These are phyloP conservation scores for Boletus subcaerulescens DNA, from an alignment of 768 basidiomycete species.

Conservation along the genomic window DNA sequence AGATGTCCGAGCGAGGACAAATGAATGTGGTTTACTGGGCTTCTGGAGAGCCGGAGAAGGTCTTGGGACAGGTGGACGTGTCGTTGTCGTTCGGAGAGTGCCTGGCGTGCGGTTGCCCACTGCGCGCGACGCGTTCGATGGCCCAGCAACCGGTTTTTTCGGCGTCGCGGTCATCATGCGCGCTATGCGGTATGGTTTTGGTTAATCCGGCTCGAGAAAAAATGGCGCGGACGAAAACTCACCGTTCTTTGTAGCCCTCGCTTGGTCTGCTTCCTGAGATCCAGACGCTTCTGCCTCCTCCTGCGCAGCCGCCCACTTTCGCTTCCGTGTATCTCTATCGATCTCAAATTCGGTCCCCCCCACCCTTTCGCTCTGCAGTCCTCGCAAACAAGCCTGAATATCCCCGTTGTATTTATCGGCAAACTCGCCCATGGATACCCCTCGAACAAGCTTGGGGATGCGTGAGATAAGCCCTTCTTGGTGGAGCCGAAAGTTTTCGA, in stretches of 20 bases:
- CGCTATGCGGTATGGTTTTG: constrained; percentile 30
- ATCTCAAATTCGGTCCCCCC: constrained; percentile 53
- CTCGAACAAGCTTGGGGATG: constrained; percentile 71
- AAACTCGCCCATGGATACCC: constrained; percentile 74
- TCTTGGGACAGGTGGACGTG: constrained; percentile 27
- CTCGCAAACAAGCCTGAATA: constrained; percentile 66
- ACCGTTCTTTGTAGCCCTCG: constrained; percentile 61
- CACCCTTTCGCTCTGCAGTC: constrained; percentile 63
- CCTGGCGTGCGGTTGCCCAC: constrained; percentile 44
- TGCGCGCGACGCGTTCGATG: constrained; percentile 45
- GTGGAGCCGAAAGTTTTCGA: constrained; percentile 71
- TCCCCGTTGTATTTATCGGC: constrained; percentile 76
- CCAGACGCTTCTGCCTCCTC: constrained; percentile 50
- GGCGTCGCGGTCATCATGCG: constrained; percentile 48
- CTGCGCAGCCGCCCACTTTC: constrained; percentile 69
- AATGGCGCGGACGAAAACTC: not conserved
- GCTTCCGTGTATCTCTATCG: constrained; percentile 65
- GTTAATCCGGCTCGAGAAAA: not conserved
- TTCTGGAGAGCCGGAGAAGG: constrained; percentile 39
- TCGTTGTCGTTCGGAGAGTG: constrained; percentile 27
- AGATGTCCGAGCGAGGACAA: constrained; percentile 42
- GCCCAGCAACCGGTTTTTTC: constrained; percentile 41
- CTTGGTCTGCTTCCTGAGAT: constrained; percentile 21
- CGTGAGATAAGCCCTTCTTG: constrained; percentile 72
- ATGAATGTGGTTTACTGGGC: constrained; percentile 20